phyloP scores from a whole-genome alignment of 768 basidiomycete species.

The Agrocybe pediades region DNA sequence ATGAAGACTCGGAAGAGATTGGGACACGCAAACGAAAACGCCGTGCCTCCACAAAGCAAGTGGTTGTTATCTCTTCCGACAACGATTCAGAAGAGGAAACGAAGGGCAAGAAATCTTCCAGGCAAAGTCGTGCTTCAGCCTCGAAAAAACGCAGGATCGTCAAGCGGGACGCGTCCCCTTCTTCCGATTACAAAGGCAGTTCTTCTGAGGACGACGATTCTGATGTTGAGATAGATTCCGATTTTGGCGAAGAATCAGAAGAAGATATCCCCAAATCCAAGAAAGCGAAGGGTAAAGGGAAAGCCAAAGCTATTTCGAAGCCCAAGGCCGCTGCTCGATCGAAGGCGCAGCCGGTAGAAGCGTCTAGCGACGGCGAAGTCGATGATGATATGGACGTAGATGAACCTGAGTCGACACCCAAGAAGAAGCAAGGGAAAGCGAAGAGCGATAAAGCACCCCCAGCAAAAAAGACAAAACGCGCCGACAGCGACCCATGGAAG shows the following conservation, averaged over 20 bases:
- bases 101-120: conserved; percentile 31
- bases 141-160: conserved; percentile 18
- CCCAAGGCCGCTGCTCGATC: conserved; percentile 20
- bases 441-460: conserved; percentile 39
- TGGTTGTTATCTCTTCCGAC: conserved; percentile 51
- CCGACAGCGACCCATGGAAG: conserved; percentile 78
- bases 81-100: conserved; percentile 42
- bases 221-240: conserved; percentile 33
- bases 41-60: conserved; percentile 38
- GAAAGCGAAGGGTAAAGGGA: conserved; percentile 26
- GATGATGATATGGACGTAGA: conserved; percentile 60
- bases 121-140: conserved; percentile 5
- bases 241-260: conserved; percentile 29
- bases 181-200: conserved; percentile 45
- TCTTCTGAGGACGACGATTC: conserved; percentile 34
- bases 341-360: conserved; percentile 19
- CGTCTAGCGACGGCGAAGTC: conserved; percentile 23
- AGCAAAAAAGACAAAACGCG: conserved; percentile 61
- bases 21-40: conserved; percentile 36
- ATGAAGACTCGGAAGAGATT: conserved; percentile 40
- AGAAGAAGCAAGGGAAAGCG: conserved; percentile 40
- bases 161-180: conserved; percentile 26
- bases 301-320: conserved; percentile 29
- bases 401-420: conserved; percentile 32
- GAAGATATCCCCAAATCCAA: conserved; percentile 25